A percentile compares a stretch with the other conserved stretches of the same genome.
These are phyloP conservation scores for Blastobotrys robertii DNA, from an alignment of 805 yeast species.

Conservation along the genomic window DNA sequence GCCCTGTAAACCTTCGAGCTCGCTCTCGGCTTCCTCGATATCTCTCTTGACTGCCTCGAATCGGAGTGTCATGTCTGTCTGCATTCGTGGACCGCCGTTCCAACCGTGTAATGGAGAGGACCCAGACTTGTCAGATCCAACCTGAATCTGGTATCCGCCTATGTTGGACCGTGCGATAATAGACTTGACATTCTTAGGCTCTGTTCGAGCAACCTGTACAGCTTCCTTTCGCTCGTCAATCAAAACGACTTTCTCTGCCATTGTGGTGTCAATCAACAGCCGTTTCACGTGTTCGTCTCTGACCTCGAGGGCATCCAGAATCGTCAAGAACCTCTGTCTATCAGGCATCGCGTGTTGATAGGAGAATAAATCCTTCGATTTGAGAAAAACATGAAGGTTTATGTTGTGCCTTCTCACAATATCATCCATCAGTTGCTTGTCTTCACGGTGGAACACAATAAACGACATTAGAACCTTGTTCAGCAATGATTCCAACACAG, in stretches of 20 bases:
- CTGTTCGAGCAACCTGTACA: slow-evolving; percentile 31
- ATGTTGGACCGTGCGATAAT: no score
- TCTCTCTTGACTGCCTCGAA: no score
- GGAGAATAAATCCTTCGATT: slow-evolving; percentile 50
- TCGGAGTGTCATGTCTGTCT: no score
- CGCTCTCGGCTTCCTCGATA: no score
- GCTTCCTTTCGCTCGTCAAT: slow-evolving; percentile 44
- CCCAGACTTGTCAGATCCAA: no score
- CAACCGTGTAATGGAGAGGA: no score
- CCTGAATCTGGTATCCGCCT: no score
- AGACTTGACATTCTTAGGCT: slow-evolving; percentile 31
- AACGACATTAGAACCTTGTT: slow-evolving; percentile 47
- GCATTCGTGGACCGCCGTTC: no score
- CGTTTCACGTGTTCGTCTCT: slow-evolving; percentile 45
- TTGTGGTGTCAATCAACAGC: slow-evolving; percentile 48
- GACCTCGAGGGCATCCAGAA: slow-evolving; percentile 54
- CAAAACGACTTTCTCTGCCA: slow-evolving; percentile 49
- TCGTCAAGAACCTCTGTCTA: slow-evolving; percentile 30
- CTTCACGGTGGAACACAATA: slow-evolving; percentile 55
- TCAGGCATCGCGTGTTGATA: slow-evolving; percentile 39
- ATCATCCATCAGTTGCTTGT: slow-evolving; percentile 32
- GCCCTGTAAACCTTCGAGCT: no score
- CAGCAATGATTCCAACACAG: slow-evolving; percentile 48
- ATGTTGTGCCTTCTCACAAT: slow-evolving; percentile 16
- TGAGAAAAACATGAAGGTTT: slow-evolving; percentile 32